Evolutionary conservation across 2,329 filamentous ascomycete genomes (phyloP).

Genomic region (Aureobasidium sp.): DNA sequence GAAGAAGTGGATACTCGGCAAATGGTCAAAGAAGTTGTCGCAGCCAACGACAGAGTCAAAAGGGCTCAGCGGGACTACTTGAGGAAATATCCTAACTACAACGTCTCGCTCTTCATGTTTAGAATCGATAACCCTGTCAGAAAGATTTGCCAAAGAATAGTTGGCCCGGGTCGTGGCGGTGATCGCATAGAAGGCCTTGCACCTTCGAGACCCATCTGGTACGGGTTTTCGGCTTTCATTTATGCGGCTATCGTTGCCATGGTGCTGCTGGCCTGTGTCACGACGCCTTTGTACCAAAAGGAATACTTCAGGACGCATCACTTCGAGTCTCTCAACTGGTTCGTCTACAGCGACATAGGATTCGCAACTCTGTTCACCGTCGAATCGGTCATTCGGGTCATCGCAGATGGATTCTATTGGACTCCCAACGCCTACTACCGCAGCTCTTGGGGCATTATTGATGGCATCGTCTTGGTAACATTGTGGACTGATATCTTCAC

Average conservation of each 20-base stretch:
- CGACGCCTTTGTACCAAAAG: slow-evolving; percentile 89
- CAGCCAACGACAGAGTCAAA: slow-evolving; percentile 73
- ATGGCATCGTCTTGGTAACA: slow-evolving; percentile 82
- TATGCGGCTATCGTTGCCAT: slow-evolving; percentile 93
- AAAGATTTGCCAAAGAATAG: slow-evolving; percentile 76
- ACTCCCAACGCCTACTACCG: slow-evolving; percentile 96
- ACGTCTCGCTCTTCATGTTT: slow-evolving; percentile 86
- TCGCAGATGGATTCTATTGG: slow-evolving; percentile 93
- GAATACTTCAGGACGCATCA: slow-evolving; percentile 63
- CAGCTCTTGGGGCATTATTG: slow-evolving; percentile 94
- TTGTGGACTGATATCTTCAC: slow-evolving; percentile 93
- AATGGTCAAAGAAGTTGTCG: slow-evolving; percentile 86
- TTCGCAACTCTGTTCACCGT: slow-evolving; percentile 82
- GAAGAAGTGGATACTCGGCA: slow-evolving; percentile 75
- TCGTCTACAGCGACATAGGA: slow-evolving; percentile 84
- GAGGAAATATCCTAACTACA: slow-evolving; percentile 79
- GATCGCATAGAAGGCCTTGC: slow-evolving; percentile 85
- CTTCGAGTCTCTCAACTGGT: slow-evolving; percentile 72
- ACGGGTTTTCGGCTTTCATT: slow-evolving; percentile 84
- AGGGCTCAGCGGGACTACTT: slow-evolving; percentile 88
- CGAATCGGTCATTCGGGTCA: slow-evolving; percentile 83
- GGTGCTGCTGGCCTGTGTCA: slow-evolving; percentile 93
- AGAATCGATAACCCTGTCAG: slow-evolving; percentile 69
- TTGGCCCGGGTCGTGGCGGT: slow-evolving; percentile 80
- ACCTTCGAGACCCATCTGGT: slow-evolving; percentile 86